Base-by-base conservation (phyloP, 2,329 filamentous ascomycete species). In the Fusarium decemcellulare region DNA sequence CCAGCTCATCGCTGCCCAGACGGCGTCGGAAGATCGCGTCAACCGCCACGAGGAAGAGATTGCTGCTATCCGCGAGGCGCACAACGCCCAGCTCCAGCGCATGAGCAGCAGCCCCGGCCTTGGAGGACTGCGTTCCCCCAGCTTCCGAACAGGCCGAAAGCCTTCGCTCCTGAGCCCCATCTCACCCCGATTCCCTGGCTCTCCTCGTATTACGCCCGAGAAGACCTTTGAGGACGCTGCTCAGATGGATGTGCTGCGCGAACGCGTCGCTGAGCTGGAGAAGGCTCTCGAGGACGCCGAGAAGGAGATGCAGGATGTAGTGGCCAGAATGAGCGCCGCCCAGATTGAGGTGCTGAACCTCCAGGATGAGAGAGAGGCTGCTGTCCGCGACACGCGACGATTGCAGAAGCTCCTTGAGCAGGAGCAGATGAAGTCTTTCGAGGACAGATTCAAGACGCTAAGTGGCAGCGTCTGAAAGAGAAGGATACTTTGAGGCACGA, bases 21-120 rank as follows among this genome's bases (percentile, higher is more conserved):
- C 93, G 60, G 88, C 92, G 18, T 95, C 94, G 1, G 96, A 99
- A 78, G 94, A 95, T 51, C 91, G 91, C 40, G 89, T 98, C 61
- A 83, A 88, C 44, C 91, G 90, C 51, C 94, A 98, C 76, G 96
- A 98, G 78, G 93, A 96, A 39, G 94, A 98, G 80, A 87, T 97
- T 39, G 84, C 88, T 16, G 84, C 87, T 23, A 83, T 98, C 58
- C 91, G 92, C 71, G 93, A 97, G 59, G 92, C 89, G 63, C 91
- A 96, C 76, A 93, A 88, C 76, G 85, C 86, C 16, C 92, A 96
- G 74, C 87, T 98, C 34, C 90, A 91, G 70, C 92, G 95, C 14
- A 88, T 94, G 75, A 91, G 91, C 78, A 82, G 87, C 77, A 76
- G 74, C 51, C 62, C 67, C 44, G 68, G 77, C 61, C 23, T 78